These are phyloP conservation scores for Scedosporium apiospermum DNA, from an alignment of 2,329 filamentous ascomycete species.

Conservation along the genomic window DNA sequence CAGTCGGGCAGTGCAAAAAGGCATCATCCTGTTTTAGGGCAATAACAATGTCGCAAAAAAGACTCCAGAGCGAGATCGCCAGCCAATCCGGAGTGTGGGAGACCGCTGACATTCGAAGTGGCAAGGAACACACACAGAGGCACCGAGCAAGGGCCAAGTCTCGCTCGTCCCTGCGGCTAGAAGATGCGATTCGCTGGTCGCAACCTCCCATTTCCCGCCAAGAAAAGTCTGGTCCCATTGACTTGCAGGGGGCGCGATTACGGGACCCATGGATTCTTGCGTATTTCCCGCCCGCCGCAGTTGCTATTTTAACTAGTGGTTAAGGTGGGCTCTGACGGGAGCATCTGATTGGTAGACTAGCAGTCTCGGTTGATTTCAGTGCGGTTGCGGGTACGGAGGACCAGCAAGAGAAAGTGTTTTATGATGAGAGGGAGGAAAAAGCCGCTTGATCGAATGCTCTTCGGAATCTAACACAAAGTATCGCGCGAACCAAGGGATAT, in stretches of 20 bases:
- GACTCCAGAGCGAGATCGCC: background rate
- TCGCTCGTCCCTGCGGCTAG: background rate
- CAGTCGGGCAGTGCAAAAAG: background rate
- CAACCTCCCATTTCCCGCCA: background rate
- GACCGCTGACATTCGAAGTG: background rate
- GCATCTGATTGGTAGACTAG: background rate
- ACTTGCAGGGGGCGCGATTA: background rate
- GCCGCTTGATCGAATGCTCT: too few relatives aligned
- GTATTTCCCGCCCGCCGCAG: background rate
- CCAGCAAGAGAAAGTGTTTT: too few relatives aligned
- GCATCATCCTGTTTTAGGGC: background rate
- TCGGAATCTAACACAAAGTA: too few relatives aligned
- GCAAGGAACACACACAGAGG: background rate
- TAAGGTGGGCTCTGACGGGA: background rate
- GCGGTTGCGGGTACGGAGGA: too few relatives aligned
- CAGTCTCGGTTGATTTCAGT: too few relatives aligned
- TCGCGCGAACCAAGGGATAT: too few relatives aligned
- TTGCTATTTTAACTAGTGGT: background rate
- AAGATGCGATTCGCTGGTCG: background rate
- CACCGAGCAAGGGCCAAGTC: background rate
- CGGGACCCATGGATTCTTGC: slow-evolving; percentile 1
- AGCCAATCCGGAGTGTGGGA: background rate
- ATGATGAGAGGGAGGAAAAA: too few relatives aligned
- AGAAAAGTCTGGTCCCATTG: background rate
- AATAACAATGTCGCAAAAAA: background rate